Base-by-base conservation (phyloP, 2,329 filamentous ascomycete species). In the Monilinia laxa region DNA sequence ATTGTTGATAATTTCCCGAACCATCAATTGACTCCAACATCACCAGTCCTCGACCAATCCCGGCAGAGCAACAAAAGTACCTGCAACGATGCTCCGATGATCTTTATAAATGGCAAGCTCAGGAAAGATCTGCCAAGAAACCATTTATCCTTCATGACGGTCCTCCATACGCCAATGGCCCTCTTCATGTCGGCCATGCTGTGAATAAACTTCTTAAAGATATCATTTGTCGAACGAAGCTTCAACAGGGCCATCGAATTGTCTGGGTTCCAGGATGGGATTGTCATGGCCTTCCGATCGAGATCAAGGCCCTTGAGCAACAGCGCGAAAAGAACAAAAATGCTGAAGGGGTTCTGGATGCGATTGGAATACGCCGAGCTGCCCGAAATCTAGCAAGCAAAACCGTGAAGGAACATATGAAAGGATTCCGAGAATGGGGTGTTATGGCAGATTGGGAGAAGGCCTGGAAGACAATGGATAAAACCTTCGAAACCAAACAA, bases 201-300 rank as follows among this genome's bases (percentile, higher is more conserved):
- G 81, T 99, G 76, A 99, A 99, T 79, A 99, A 99, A 80, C 90
- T 98, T 72, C 83, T 97, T 68, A 99, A 99, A 81, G 95, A 99
- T 79, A 91, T 98, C 74, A 91, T 96, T 69, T 84, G 93, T 72
- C 87, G 95, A 52, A 87, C 90, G 69, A 88, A 97, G 79, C 81
- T 98, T 68, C 87, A 91, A 68, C 85, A 89, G 75, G 95, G 83
- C 23, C 88, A 85, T 72, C 84, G 86, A 69, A 88, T 98, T 45
- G 83, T 87, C 51, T 99, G 96, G 75, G 83, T 93, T 20, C 95
- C 95, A 2, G 94, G 95, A 56, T 99, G 95, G 95, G 96, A 99
- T 77, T 99, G 95, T 72, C 95, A 99, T 81, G 95, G 95, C 0
- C 84, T 99, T 59, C 95, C 95, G 0, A 99, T 99, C 75, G 95